Conservation (phyloP, 169 alveolate genomes). For the Cryptosporidium felis region DNA sequence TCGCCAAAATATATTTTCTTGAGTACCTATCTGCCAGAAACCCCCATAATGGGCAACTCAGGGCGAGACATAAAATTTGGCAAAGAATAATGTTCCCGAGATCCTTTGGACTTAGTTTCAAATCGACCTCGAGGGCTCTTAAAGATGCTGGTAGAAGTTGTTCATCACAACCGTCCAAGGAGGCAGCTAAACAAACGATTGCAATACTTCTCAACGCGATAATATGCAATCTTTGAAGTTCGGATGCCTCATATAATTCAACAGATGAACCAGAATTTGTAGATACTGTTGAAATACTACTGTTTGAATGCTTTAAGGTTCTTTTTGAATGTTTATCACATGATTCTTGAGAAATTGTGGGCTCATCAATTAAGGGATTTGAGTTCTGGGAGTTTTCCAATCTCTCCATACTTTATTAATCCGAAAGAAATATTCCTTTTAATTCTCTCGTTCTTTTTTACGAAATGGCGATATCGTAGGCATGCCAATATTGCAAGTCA, state of each 20-base stretch:
- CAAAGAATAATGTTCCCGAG: constrained; percentile 84
- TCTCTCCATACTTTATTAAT: background rate
- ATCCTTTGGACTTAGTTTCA: constrained; percentile 83
- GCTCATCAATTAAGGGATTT: background rate
- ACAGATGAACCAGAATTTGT: constrained; percentile 43
- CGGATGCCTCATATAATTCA: constrained; percentile 53
- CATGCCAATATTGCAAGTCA: constrained; percentile 26
- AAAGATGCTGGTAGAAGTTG: constrained; percentile 88
- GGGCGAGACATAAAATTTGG: constrained; percentile 84
- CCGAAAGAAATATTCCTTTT: background rate
- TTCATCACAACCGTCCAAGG: constrained; percentile 88
- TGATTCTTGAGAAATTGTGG: background rate
- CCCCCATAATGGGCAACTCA: constrained; percentile 90
- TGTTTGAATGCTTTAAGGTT: background rate
- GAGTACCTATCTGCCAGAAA: constrained; percentile 85
- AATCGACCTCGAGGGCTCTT: constrained; percentile 88
- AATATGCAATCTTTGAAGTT: constrained; percentile 43
- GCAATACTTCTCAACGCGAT: constrained; percentile 73
- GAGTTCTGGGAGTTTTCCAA: background rate
- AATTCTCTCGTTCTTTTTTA: background rate
- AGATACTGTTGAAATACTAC: constrained; percentile 12
- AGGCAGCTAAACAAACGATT: constrained; percentile 85
- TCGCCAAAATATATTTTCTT: constrained; percentile 82
- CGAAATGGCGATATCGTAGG: constrained; percentile 65
- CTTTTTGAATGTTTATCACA: background rate